A percentile compares a stretch with the other conserved stretches of the same genome.
phyloP scores from a whole-genome alignment of 495 filamentous ascomycete genomes.

The Neurospora africana region DNA sequence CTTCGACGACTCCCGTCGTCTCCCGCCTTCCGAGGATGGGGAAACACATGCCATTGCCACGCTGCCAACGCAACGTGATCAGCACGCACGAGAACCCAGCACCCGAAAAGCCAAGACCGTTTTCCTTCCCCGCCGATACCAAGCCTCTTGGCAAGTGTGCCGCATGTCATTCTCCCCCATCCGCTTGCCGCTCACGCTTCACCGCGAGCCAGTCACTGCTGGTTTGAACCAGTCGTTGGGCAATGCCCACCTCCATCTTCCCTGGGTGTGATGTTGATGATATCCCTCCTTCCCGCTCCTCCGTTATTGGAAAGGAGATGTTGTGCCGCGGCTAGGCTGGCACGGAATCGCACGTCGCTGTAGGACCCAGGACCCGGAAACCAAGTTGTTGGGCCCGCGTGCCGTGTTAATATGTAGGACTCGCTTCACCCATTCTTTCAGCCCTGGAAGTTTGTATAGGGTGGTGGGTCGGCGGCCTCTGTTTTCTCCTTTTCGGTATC shows the following conservation, averaged over 20 bases:
- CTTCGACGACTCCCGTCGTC: background rate
- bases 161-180: background rate
- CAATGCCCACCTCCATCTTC: background rate
- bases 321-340: background rate
- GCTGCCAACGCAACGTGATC: background rate
- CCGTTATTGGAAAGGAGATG: background rate
- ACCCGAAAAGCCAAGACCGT: background rate
- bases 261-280: background rate
- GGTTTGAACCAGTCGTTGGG: background rate
- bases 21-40: background rate
- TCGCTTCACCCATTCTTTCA: background rate
- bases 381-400: background rate
- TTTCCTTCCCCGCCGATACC: background rate
- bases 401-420: background rate
- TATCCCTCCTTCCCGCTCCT: background rate
- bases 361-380: background rate
- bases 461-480: background rate
- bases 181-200: background rate
- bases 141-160: background rate
- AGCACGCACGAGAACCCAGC: background rate
- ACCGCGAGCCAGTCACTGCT: background rate
- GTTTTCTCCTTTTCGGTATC: background rate
- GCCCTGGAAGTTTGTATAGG: background rate
- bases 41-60: background rate
- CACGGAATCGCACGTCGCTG: background rate